phyloP scores from a whole-genome alignment of 2,329 filamentous ascomycete species.

The Phialemoniopsis sp. region DNA sequence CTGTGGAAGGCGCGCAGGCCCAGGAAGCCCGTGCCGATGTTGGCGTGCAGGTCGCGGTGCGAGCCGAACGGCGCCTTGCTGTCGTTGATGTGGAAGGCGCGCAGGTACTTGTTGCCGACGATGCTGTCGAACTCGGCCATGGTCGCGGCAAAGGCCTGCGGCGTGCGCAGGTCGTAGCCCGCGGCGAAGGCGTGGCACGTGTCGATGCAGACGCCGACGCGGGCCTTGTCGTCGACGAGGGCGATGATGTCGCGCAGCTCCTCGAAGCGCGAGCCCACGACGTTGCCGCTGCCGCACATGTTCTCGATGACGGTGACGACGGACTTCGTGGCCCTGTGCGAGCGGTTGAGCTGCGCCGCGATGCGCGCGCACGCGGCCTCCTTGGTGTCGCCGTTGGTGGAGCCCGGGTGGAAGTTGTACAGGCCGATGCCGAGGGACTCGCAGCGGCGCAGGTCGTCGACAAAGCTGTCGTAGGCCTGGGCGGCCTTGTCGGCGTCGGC shows the following conservation, averaged over 20 bases:
- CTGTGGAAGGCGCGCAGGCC: constrained; percentile 88
- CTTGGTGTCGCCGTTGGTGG: constrained; percentile 64
- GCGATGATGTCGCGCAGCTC: constrained; percentile 84
- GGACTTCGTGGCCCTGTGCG: constrained; percentile 69
- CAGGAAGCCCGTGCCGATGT: constrained; percentile 92
- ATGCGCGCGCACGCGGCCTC: constrained; percentile 71
- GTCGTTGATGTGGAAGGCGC: constrained; percentile 89
- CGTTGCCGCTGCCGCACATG: constrained; percentile 87
- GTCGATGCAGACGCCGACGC: constrained; percentile 92
- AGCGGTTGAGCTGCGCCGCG: constrained; percentile 75
- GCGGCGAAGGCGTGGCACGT: constrained; percentile 96
- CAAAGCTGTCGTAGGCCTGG: constrained; percentile 80
- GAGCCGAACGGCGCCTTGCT: constrained; percentile 85
- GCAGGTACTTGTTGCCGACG: constrained; percentile 76
- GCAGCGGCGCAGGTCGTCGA: constrained; percentile 85
- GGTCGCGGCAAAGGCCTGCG: constrained; percentile 67
- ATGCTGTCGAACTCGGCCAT: constrained; percentile 72
- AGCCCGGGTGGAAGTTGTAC: constrained; percentile 99
- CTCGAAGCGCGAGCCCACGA: constrained; percentile 80
- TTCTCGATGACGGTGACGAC: constrained; percentile 90
- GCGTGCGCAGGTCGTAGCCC: constrained; percentile 82
- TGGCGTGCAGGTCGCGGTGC: constrained; percentile 86
- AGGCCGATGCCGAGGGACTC: constrained; percentile 79
- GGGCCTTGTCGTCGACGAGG: constrained; percentile 71
- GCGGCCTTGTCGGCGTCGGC: constrained; percentile 72